Evolutionary conservation across 495 filamentous ascomycete species (phyloP), one percentile per base, ranked within the genome.

Genomic region (Aspergillus steynii): DNA sequence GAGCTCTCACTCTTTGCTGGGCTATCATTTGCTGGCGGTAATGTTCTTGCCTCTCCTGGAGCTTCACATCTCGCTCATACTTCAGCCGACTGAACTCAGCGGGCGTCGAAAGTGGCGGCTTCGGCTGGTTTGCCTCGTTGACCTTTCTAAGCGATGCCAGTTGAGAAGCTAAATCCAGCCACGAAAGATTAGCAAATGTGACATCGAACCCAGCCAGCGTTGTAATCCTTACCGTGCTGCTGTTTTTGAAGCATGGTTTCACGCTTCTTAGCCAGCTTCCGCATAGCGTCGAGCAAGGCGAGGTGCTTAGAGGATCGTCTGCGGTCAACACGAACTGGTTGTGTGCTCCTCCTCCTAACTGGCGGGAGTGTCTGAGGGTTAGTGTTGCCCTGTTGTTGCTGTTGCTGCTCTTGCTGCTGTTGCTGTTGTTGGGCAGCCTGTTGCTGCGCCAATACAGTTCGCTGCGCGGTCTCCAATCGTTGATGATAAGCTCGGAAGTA

Each of bases 241-340:
- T 94, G 90, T 76, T 98, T 98, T 69, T 94, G 91, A 28, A 85
- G 73, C 47, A 84, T 82, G 5, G 88, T 88, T 77, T 99, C 95
- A 47, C 92, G 83, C 78, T 96, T 97, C 77, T 96, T 96, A 6
- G 94, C 94, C 61, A 96, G 71, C 72, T 98, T 99, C 48, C 93
- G 86, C 90, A 98, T 96, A 4, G 88, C 89, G 75, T 98, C 95
- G 71, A 98, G 87, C 56, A 98, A 79, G 25, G 89, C 89, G 59
- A 98, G 81, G 66, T 96, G 90, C 63, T 89, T 90, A 27, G 89
- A 90, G 55, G 92, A 92, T 67, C 91, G 85, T 59, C 92, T 83
- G 57, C 93, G 85, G 60, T 97, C 93, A 53, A 98, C 93, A 28
- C 90, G 85, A 10, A 91, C 74, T 59, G 88, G 88, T 46, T 88